A percentile compares a stretch with the other conserved stretches of the same genome.
Evolutionary conservation across 2,329 filamentous ascomycete species (phyloP).

Genomic region (Myriangium duriaei): DNA sequence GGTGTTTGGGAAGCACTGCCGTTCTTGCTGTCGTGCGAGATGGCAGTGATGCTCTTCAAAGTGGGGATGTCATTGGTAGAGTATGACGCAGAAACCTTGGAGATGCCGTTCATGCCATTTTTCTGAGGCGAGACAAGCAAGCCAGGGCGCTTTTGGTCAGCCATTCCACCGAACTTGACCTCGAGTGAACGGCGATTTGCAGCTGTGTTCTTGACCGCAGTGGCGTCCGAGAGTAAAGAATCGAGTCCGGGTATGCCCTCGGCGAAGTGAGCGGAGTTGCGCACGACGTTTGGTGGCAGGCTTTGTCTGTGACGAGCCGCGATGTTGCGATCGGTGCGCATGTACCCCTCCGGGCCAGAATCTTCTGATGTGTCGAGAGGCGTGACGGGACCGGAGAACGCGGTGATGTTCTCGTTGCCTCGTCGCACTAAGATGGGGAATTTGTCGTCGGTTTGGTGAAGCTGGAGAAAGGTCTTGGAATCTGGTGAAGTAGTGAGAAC

Average conservation of each 20-base stretch:
- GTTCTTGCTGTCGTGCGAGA: constrained; percentile 37
- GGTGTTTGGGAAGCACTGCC: constrained; percentile 23
- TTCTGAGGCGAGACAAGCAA: constrained; percentile 47
- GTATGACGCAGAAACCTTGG: constrained; percentile 75
- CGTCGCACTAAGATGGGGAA: constrained; percentile 75
- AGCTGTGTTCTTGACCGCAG: constrained; percentile 28
- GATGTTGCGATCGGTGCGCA: constrained; percentile 50
- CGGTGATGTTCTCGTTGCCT: constrained; percentile 42
- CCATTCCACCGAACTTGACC: constrained; percentile 28
- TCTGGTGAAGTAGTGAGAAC: constrained; percentile 48
- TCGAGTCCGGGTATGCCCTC: constrained; percentile 25
- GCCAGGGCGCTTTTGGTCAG: constrained; percentile 33
- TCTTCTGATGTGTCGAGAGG: constrained; percentile 49
- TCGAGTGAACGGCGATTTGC: constrained; percentile 37
- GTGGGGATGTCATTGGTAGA: constrained; percentile 84
- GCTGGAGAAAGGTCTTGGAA: constrained; percentile 56
- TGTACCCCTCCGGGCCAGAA: constrained; percentile 8
- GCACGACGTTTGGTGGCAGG: constrained; percentile 24
- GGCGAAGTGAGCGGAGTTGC: constrained; percentile 25
- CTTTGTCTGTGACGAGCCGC: constrained; percentile 29
- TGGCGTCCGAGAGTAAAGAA: constrained; percentile 25
- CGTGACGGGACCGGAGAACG: constrained; percentile 60
- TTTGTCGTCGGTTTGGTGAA: constrained; percentile 65
- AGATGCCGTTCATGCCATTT: constrained; percentile 44
- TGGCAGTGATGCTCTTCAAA: constrained; percentile 53